Conservation (phyloP, 371 early-diverging fungal genomes). For the Zancudomyces culisetae region DNA sequence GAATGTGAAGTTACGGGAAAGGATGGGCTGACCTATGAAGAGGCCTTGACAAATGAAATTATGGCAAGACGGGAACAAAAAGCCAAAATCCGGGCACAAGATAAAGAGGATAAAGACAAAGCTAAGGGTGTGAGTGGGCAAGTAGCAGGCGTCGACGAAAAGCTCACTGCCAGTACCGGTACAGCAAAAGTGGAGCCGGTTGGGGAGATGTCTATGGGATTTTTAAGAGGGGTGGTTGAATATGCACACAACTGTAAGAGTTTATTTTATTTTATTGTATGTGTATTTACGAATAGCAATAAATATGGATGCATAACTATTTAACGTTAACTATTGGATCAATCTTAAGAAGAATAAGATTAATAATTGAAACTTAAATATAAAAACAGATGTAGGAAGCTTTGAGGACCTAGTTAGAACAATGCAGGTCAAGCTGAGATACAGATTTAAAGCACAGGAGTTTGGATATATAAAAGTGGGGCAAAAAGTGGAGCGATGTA, state of each 20-base stretch:
- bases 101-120: neutral
- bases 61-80: constrained; percentile 15
- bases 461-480: neutral
- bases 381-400: neutral
- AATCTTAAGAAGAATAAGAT: too few species aligned
- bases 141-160: neutral
- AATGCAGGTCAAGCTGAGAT: neutral
- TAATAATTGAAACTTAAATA: too few species aligned
- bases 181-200: neutral
- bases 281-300: neutral
- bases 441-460: neutral
- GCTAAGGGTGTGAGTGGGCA: neutral
- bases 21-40: constrained; percentile 46
- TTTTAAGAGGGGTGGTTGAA: neutral
- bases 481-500: neutral
- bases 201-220: neutral
- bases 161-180: too few species aligned
- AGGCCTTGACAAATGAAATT: constrained; percentile 58
- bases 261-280: neutral
- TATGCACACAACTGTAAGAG: neutral
- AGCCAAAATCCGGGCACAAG: neutral
- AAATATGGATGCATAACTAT: too few species aligned
- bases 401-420: neutral
- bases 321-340: too few species aligned
- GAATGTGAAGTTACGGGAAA: constrained; percentile 60